Evolutionary conservation across 2,329 filamentous ascomycete species (phyloP), one percentile per base, ranked within the genome.

Genomic region (Diaporthe sp.): DNA sequence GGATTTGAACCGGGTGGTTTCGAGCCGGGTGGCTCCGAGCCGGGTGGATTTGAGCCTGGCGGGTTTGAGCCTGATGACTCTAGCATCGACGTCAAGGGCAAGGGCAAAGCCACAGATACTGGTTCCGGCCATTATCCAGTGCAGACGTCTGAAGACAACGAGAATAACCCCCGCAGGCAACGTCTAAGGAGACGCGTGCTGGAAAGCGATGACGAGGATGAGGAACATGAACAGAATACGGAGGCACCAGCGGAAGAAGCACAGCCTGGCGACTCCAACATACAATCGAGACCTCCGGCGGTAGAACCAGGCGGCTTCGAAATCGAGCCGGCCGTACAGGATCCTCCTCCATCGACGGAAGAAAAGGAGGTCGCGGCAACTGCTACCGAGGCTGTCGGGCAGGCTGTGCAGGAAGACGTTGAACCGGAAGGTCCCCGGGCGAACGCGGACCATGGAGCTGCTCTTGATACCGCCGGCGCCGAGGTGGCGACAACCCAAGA

Each of bases 281-380:
- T 37, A 46, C n/a, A 70, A 72, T 0, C 55, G 53, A 10, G 65
- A 58, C 12, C 61, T 3, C 5, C 61, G 3, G 39, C 72, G 17
- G 72, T 76, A 22, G 74, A 61, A 28, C 55, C 74, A 3, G 71
- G 76, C 12, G 75, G 75, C 15, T 76, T 75, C n/a, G 75, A 79
- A 61, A 72, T 71, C 2, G 57, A 77, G 1, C 71, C 62, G 13
- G 75, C 72, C 13, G 70, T 76, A 22, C 46, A 57, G 15, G 46
- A 49, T 22, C 46, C 19, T 15, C 37, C 25, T 15, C 55, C 42
- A 8, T 2, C 37, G 9, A 3, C 25, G 19, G 37, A 57, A 2
- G 19, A 28, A 8, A n/a, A 17, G 1, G 12, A 22, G 1, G n/a
- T 5, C 3, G 12, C 10, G 31, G 19, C 4, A 28, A 17, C 22